Base-by-base conservation (phyloP, 371 early-diverging fungal genomes). In the Syncephalastrum racemosum region DNA sequence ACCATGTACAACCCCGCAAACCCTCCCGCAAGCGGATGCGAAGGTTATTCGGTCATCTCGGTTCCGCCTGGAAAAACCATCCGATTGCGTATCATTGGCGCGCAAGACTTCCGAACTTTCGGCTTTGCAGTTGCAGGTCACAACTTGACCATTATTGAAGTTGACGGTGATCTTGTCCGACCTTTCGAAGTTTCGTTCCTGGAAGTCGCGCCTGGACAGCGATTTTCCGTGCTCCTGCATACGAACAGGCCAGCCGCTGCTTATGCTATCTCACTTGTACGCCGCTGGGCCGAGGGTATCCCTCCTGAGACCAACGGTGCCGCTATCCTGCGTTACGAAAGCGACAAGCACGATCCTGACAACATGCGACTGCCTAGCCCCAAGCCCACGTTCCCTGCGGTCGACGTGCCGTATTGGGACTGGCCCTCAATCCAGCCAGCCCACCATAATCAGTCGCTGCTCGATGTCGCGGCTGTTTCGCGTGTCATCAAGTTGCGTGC, bases 151-250 rank as follows among this genome's bases (percentile, higher is more conserved):
- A 70, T 77, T 23, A 72, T 77, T 20, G 78, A 77, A 41, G 70
- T 77, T n/a, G 78, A 77, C 46, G 78, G 78, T 8, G 72, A 77
- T 18, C 31, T 55, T 8, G 53, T 64, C 1, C 63, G 70, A 22
- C 78, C 78, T 5, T 70, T 66, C 25, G 44, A 49, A 1, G 62
- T 65, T 3, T 20, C 49, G 13, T 59, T 59, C 19, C 46, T 77
- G 0, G 78, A 77, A 46, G 70, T 77, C 0, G 59, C 78, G 0
- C 67, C 78, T 8, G 78, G 78, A 8, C 78, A 77, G 25, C 70
- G 78, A 4, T 71, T 74, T 50, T 77, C 78, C 0, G 75, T 71
- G 0, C 40, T 77, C 12, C 2, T 77, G 8, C 56, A 74, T 22
- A 61, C 78, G 0, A 47, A 63, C 19, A 59, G 69, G 27, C 20